These are phyloP conservation scores for Globisporangium irregulare DNA, from an alignment of 352 stramenopile genomes.

Conservation along the genomic window DNA sequence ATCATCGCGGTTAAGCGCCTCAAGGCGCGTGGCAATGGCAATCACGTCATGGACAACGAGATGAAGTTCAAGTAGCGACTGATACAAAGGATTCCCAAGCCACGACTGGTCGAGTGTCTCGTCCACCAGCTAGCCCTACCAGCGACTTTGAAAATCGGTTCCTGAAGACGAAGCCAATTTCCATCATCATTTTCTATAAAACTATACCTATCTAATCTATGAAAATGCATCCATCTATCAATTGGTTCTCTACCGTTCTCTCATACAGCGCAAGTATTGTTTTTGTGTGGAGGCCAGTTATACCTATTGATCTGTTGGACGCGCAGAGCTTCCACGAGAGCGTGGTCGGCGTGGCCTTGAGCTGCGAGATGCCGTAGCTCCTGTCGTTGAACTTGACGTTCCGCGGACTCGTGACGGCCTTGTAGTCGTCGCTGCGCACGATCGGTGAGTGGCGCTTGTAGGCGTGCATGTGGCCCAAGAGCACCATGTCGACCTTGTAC, in stretches of 20 bases:
- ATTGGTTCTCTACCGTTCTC: not conserved
- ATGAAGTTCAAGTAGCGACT: slow-evolving; percentile 56
- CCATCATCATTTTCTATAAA: not conserved
- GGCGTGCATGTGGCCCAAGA: slow-evolving; percentile 81
- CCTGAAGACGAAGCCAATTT: not conserved
- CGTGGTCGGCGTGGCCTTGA: slow-evolving; percentile 16
- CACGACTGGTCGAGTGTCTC: not conserved
- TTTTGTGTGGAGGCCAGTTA: no score
- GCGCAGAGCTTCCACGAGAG: not conserved
- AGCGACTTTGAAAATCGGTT: not conserved
- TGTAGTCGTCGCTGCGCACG: slow-evolving; percentile 22
- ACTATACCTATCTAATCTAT: not conserved
- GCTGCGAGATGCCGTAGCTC: slow-evolving; percentile 38
- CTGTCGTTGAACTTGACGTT: slow-evolving; percentile 46
- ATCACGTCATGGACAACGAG: slow-evolving; percentile 52
- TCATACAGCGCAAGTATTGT: no score
- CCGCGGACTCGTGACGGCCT: slow-evolving; percentile 28
- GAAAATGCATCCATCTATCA: not conserved
- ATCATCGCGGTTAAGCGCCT: slow-evolving; percentile 66
- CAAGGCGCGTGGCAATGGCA: slow-evolving; percentile 45
- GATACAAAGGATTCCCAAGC: not conserved
- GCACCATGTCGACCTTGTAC: slow-evolving; percentile 82
- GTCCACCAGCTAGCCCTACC: not conserved
- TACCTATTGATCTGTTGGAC: not conserved
- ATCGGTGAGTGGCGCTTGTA: slow-evolving; percentile 79